Evolutionary conservation across 768 basidiomycete genomes (phyloP).

Genomic region (Boletus reticuloceps): DNA sequence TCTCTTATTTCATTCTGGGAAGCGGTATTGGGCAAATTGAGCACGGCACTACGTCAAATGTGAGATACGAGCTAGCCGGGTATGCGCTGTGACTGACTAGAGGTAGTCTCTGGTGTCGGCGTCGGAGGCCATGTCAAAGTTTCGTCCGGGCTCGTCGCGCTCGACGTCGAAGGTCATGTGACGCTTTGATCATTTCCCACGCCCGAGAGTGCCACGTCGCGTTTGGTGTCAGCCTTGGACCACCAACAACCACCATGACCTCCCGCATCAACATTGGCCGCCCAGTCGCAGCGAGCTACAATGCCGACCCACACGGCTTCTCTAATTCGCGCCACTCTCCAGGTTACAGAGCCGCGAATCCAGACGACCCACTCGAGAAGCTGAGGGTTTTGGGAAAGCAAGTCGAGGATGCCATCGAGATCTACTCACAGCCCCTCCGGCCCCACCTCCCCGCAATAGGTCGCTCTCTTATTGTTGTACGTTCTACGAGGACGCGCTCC

Average conservation of each 20-base stretch:
- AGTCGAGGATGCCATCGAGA: conserved; percentile 91
- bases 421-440: conserved; percentile 88
- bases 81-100: conserved; percentile 22
- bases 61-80: not conserved
- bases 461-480: conserved; percentile 98
- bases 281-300: conserved; percentile 58
- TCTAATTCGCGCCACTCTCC: conserved; percentile 65
- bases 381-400: conserved; percentile 65
- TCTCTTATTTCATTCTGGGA: conserved; percentile 71
- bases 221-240: not conserved
- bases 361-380: conserved; percentile 80
- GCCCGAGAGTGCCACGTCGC: conserved; percentile 24
- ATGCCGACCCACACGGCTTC: conserved; percentile 75
- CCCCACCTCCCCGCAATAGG: conserved; percentile 94
- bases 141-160: not conserved
- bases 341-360: conserved; percentile 78
- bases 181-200: conserved; percentile 22
- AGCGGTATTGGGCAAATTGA: conserved; percentile 67
- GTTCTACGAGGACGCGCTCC: conserved; percentile 93
- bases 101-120: conserved; percentile 24
- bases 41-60: conserved; percentile 43
- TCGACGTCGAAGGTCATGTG: conserved; percentile 20
- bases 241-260: conserved; percentile 49
- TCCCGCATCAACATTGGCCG: conserved; percentile 83
- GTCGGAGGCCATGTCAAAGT: not conserved